Base-by-base conservation (phyloP, 2,329 filamentous ascomycete species). In the Cladosporium sp. region DNA sequence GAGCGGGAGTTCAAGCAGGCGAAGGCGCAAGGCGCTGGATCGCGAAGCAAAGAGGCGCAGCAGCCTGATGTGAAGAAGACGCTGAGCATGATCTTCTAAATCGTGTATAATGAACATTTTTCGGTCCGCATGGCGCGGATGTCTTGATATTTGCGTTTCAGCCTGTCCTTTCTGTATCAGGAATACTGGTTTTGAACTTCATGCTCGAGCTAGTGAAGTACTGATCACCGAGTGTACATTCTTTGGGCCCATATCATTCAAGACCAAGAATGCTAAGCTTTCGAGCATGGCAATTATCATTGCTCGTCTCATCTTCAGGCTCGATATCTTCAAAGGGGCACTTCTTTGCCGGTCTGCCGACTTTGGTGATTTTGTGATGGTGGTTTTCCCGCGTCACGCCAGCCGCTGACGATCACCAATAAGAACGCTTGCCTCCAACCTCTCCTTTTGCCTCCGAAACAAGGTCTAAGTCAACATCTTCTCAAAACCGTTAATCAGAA, bases 1-100 rank as follows among this genome's bases (percentile, higher is more conserved):
- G 74, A 61, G 64, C 61, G 83, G 69, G 85, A 87, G 34, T 92
- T 93, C 77, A 88, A 86, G 77, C 91, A 93, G 80, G 87, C 66
- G 44, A 69, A 74, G 66, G 71, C 67, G 18, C 65, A 65, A n/a
- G 64, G 59, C 8, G 28, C 65, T 36, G 51, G n/a, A 11, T 57
- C 58, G 11, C 30, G 65, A 38, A 62, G 58, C 52, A 57, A 51
- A 32, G 59, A 57, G 14, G 65, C 65, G 18, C 58, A 63, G 18
- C 41, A 66, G 21, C 58, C 65, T 5, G 65, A 66, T 38, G 65
- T 66, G 8, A 61, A 62, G 41, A 61, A 44, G 52, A 52, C 65
- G n/a, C 34, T 66, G 52, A 66, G 65, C 59, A 66, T 66, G 65
- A 66, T 66, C 15, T 66, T 66, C 41, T 61, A 66, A 10, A 38